Base-by-base conservation (phyloP, 345 rosid species). In the Syzygium aqueum region DNA sequence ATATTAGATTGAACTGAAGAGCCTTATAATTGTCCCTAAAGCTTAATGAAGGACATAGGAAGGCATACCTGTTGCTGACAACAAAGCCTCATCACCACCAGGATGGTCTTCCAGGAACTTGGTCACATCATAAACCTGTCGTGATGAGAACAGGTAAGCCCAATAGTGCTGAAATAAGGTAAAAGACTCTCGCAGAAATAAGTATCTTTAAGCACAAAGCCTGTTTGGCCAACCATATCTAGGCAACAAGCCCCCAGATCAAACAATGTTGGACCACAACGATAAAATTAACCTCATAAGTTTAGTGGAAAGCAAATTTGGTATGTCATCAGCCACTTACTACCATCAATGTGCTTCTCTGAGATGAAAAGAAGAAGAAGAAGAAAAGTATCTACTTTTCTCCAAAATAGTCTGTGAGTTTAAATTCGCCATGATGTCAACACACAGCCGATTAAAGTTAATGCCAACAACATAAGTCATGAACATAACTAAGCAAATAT, bases 31-130 rank as follows among this genome's bases (percentile, higher is more conserved):
- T 22, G 51, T 25, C 50, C 1, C n/a, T 8, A 30, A 25, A 19
- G 61, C 27, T 61, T 37, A 33, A 8, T 67, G 78, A 17, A 67
- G 78, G 3, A 67, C 78, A 67, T 17, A 1, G 46, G 49, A 78
- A 4, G 37, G 46, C 51, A 82, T 88, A 92, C 96, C 95, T 88
- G 94, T 90, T 83, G 93, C 92, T 23, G 93, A 90, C 89, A 93
- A 78, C 87, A 94, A 89, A 87, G 92, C 94, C 37, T 93, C 93
- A 85, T 92, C 93, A 1, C 96, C 95, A 52, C 96, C 95, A 25
- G 95, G 96, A 88, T 94, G 95, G 84, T 93, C 95, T 84, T 93
- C 93, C 92, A 94, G 86, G 84, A 94, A 94, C 46, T 90, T 89
- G n/a, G 96, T 92, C 89, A 93, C 93, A 84, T 94, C 89, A 83